Evolutionary conservation across 768 basidiomycete genomes (phyloP).

Genomic region (Collybia nuda): DNA sequence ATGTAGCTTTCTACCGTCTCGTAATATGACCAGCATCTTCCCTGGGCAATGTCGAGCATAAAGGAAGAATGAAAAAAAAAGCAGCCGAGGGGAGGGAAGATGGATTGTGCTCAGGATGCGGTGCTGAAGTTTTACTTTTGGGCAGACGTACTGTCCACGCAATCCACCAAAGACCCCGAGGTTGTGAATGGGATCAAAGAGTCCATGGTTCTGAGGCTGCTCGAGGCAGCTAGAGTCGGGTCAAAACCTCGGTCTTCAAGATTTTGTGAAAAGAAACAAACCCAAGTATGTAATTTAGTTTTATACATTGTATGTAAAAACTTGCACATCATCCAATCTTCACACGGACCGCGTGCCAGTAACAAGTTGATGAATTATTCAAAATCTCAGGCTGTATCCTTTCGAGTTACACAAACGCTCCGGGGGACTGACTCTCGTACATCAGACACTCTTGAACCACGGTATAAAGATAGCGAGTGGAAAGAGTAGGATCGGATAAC

Average conservation of each 20-base stretch:
- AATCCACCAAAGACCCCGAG: constrained; percentile 97
- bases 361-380: no score
- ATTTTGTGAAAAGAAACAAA: neutral
- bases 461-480: no score
- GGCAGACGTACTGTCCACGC: constrained; percentile 98
- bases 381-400: no score
- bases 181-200: constrained; percentile 98
- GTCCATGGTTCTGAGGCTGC: constrained; percentile 60
- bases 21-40: constrained; percentile 96
- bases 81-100: constrained; percentile 17
- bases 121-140: constrained; percentile 46
- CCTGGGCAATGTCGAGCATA: constrained; percentile 53
- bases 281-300: no score
- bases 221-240: constrained; percentile 1
- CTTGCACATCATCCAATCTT: no score
- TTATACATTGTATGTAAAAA: no score
- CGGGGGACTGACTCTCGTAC: no score
- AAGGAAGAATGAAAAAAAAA: constrained; percentile 18
- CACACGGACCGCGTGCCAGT: no score
- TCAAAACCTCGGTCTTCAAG: neutral
- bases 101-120: constrained; percentile 43
- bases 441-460: no score
- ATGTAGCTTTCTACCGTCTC: constrained; percentile 95
- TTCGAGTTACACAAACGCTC: no score
- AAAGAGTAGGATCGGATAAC: no score